A percentile compares a stretch with the other conserved stretches of the same genome.
Conservation (phyloP, 2,329 filamentous ascomycete genomes). For the Colletotrichum orbiculare region DNA sequence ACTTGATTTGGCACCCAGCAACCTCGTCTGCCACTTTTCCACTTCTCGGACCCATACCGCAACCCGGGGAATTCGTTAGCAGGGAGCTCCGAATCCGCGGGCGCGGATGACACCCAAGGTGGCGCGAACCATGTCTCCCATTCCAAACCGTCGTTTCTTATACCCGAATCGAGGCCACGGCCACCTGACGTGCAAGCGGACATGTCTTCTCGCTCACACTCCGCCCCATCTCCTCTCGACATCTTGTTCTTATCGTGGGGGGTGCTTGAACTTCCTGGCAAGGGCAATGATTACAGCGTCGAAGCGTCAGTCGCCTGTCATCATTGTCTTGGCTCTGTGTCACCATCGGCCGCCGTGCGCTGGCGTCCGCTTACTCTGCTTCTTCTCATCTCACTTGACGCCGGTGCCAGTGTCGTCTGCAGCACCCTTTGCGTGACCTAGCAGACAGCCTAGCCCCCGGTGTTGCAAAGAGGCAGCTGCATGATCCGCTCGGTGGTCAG, state of each 20-base stretch:
- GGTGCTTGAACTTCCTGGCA: conserved; percentile 4
- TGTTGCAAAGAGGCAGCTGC: conserved; percentile 25
- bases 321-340: conserved; percentile 29
- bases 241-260: conserved; percentile 14
- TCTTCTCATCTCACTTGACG: conserved; percentile 22
- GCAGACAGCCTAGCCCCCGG: conserved; percentile 1
- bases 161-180: conserved; percentile 4
- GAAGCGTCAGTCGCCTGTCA: conserved; percentile 7
- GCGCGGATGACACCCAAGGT: conserved; percentile 11
- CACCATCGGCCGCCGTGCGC: conserved; percentile 28
- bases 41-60: background rate
- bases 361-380: conserved; percentile 19
- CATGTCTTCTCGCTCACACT: background rate
- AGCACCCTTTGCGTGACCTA: conserved; percentile 31
- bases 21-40: conserved; percentile 5
- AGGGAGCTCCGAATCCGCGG: conserved; percentile 13
- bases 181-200: background rate
- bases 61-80: conserved; percentile 10
- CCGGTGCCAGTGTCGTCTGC: conserved; percentile 29
- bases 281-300: conserved; percentile 1
- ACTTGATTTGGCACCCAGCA: conserved; percentile 6
- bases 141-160: background rate
- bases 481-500: conserved; percentile 30
- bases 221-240: background rate
- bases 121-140: conserved; percentile 6